phyloP scores from a whole-genome alignment of 164 flowering plant genomes.

The Vitis vinifera region DNA sequence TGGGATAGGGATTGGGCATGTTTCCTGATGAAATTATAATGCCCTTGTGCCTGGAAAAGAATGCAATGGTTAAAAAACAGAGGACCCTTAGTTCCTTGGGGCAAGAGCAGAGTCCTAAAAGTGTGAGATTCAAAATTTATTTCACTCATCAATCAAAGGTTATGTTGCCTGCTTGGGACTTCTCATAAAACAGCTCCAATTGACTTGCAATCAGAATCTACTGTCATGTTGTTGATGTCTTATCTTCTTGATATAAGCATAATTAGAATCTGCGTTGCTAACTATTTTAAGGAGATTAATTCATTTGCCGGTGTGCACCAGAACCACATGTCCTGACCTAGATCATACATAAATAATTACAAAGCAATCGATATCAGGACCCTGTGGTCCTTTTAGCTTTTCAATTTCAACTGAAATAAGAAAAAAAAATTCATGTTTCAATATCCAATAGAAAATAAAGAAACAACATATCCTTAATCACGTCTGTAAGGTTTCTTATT shows the following conservation, averaged over 20 bases:
- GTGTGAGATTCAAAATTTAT: background rate
- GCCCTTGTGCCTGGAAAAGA: too few relatives aligned
- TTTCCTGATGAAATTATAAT: too few relatives aligned
- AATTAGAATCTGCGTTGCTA: background rate
- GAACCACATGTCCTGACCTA: background rate
- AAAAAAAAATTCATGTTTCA: background rate
- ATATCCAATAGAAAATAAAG: too few relatives aligned
- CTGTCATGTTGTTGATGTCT: background rate
- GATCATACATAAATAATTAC: background rate
- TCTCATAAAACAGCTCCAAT: background rate
- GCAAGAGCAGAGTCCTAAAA: background rate
- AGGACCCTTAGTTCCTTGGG: too few relatives aligned
- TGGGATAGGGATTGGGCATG: too few relatives aligned
- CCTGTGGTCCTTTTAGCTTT: background rate
- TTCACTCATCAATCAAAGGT: background rate
- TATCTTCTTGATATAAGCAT: background rate
- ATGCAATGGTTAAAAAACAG: too few relatives aligned
- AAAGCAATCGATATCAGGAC: background rate
- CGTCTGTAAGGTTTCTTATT: too few relatives aligned
- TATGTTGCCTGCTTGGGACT: background rate
- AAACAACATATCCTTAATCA: too few relatives aligned
- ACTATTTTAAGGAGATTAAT: background rate
- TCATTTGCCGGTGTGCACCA: background rate
- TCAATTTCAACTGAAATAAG: background rate
- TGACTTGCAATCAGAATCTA: background rate